Conservation (phyloP, 176 grass and related monocot genomes). For the Oryza punctata region DNA sequence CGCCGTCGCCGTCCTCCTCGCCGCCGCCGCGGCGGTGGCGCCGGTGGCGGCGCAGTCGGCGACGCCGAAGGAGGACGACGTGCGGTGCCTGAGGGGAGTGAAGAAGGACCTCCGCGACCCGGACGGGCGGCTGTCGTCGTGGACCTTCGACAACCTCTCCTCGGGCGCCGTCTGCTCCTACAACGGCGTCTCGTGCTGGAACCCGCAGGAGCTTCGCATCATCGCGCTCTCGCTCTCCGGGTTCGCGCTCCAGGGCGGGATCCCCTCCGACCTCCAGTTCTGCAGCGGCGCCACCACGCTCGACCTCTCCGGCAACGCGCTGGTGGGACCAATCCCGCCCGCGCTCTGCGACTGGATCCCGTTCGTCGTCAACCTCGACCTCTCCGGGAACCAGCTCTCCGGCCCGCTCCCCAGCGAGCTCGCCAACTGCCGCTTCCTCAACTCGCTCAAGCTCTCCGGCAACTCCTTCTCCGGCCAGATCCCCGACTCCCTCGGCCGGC, state of each 20-base stretch:
- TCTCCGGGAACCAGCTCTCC: conserved; percentile 61
- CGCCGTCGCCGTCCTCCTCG: neutral
- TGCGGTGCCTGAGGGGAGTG: conserved; percentile 62
- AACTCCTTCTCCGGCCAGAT: conserved; percentile 70
- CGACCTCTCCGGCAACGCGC: conserved; percentile 70
- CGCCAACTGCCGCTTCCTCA: conserved; percentile 76
- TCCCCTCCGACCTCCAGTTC: conserved; percentile 69
- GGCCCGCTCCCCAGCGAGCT: conserved; percentile 73
- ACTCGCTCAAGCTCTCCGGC: conserved; percentile 58
- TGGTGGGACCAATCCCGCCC: conserved; percentile 47
- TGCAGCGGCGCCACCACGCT: conserved; percentile 61
- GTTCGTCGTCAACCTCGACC: conserved; percentile 66
- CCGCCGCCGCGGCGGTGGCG: conserved; percentile 17
- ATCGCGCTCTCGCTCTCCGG: conserved; percentile 53
- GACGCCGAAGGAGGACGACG: conserved; percentile 60
- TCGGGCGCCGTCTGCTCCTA: conserved; percentile 58
- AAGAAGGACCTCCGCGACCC: conserved; percentile 37
- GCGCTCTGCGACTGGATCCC: conserved; percentile 85
- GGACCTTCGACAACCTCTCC: conserved; percentile 62
- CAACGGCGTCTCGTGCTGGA: conserved; percentile 71
- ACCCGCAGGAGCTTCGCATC: conserved; percentile 74
- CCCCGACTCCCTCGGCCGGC: conserved; percentile 61
- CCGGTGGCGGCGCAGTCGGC: neutral
- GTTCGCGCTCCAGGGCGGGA: conserved; percentile 54
- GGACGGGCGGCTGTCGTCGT: conserved; percentile 6